Evolutionary conservation across 129 eudicot genomes (phyloP).

Genomic region (Flaveria linearis): DNA sequence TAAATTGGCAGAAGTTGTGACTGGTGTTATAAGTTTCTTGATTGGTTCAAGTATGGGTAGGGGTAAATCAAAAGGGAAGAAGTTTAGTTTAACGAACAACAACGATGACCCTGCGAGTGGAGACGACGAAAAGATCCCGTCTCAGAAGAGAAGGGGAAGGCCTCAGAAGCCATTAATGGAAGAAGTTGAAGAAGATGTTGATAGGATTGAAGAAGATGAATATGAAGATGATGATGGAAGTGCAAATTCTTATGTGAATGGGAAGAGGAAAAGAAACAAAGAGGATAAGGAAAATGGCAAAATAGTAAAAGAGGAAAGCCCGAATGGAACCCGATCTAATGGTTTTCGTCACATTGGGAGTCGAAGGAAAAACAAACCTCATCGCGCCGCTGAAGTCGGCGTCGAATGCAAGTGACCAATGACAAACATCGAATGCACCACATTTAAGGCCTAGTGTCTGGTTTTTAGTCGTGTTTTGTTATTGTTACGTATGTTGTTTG

Average conservation of each 20-base stretch:
- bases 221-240: slow-evolving; percentile 39
- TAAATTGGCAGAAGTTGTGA: slow-evolving; percentile 42
- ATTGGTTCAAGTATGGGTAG: slow-evolving; percentile 59
- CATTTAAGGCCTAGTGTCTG: slow-evolving; percentile 23
- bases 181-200: slow-evolving; percentile 55
- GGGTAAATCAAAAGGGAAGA: slow-evolving; percentile 78
- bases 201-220: slow-evolving; percentile 48
- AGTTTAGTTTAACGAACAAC: slow-evolving; percentile 42
- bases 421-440: background rate
- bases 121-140: slow-evolving; percentile 77
- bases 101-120: slow-evolving; percentile 71
- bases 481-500: slow-evolving; percentile 23
- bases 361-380: slow-evolving; percentile 78
- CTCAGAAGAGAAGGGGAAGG: slow-evolving; percentile 73
- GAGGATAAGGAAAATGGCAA: slow-evolving; percentile 46
- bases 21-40: slow-evolving; percentile 37
- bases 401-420: slow-evolving; percentile 61
- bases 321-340: slow-evolving; percentile 44
- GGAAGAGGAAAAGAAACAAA: slow-evolving; percentile 47
- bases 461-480: slow-evolving; percentile 25
- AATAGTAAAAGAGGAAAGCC: slow-evolving; percentile 46
- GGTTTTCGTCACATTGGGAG: slow-evolving; percentile 70
- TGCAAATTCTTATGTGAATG: slow-evolving; percentile 38
- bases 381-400: slow-evolving; percentile 86
- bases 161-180: slow-evolving; percentile 64